Base-by-base conservation (phyloP, 108 stramenopile species). In the Fragilaria crotonensis region DNA sequence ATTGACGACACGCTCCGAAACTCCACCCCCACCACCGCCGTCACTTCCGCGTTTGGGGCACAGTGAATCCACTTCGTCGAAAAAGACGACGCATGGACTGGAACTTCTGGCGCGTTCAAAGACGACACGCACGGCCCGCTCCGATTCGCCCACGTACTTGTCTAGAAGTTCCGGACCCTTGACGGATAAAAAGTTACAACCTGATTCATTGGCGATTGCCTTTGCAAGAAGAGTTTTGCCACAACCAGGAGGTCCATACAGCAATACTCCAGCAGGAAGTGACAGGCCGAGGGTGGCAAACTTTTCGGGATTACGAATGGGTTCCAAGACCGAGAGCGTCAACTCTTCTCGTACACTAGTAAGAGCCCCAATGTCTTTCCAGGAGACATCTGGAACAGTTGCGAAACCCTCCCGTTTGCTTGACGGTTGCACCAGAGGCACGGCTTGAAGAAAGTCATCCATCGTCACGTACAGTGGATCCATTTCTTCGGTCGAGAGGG, bases 341-440 rank as follows among this genome's bases (percentile, higher is more conserved):
- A 99, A 70, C 68, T 99, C 99, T 66, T 97, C 96, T 0, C 99
- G 93, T 33, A 97, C 89, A 48, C 67, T 54, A 28, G 75, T 57
- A 26, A 95, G 60, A 5, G 89, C 89, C 33, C 99, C 99, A 60
- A 99, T 89, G 62, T 98, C 96, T 55, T 82, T 74, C 99, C 99
- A 99, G 0, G 90, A 84, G 3, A 98, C 97, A 67, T 91, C 95
- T 0, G 99, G 99, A 33, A 96, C 96, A 2, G 94, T 96, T 17
- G 99, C 97, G 72, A 99, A 99, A 45, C 99, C 99, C 66, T 99
- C 99, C 26, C 99, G 83, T 70, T 97, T 98, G 5, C 96, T 89
- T 4, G 90, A 90, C 3, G 99, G 99, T 64, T 99, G 99, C 2
- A 99, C 96, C 29, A 80, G 83, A 5, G 95, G 91, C 29, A 97